Percentiles rank a stretch among this genome's conserved stretches.
Conservation (phyloP, 106 monocot species). For the Acanthochlamys bracteata region DNA sequence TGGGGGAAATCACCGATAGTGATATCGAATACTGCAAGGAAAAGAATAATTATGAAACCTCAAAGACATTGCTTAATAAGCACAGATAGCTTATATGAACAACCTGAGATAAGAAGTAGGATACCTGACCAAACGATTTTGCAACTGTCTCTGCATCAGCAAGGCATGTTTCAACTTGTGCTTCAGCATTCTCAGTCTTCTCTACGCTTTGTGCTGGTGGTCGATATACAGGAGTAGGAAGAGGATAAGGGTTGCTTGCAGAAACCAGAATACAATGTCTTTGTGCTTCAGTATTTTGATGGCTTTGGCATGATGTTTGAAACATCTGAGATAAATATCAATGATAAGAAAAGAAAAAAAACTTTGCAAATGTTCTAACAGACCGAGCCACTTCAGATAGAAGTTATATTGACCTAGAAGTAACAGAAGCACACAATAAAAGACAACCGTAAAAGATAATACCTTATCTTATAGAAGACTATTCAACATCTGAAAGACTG, state of each 20-base stretch:
- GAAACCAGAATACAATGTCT: constrained; percentile 88
- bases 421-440: no score
- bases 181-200: constrained; percentile 41
- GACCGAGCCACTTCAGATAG: no score
- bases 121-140: constrained; percentile 80
- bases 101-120: neutral
- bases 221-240: constrained; percentile 72
- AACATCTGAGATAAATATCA: constrained; percentile 44
- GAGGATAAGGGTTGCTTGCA: constrained; percentile 85
- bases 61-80: neutral
- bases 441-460: no score
- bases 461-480: no score
- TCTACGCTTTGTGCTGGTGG: constrained; percentile 28
- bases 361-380: no score
- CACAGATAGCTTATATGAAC: constrained; percentile 3
- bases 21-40: constrained; percentile 60
- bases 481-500: no score
- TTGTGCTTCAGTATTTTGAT: constrained; percentile 60
- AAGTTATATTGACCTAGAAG: no score
- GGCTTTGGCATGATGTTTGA: constrained; percentile 25
- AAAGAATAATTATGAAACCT: constrained; percentile 2
- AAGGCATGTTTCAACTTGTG: constrained; percentile 41
- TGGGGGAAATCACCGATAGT: constrained; percentile 86
- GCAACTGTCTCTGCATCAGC: constrained; percentile 90
- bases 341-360: neutral